These are phyloP conservation scores for Diaporthe vaccinii DNA, from an alignment of 2,329 filamentous ascomycete genomes.

Conservation along the genomic window DNA sequence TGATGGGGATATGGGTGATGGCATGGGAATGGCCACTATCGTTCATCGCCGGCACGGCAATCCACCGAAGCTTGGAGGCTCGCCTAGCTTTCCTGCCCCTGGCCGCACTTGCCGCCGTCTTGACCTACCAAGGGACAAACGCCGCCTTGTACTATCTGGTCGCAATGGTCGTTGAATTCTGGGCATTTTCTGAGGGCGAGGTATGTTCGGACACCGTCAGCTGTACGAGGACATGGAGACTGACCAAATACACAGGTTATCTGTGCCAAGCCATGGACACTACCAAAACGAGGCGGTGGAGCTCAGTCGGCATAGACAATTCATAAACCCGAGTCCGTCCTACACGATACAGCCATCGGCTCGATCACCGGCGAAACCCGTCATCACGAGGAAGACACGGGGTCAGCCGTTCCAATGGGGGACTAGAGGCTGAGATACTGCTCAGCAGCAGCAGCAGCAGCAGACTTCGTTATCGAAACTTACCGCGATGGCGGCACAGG, in stretches of 20 bases:
- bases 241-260: constrained; percentile 64
- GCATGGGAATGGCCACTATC: constrained; percentile 92
- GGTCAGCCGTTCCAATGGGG: background rate
- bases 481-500: constrained; percentile 14
- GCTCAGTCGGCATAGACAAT: constrained; percentile 29
- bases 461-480: background rate
- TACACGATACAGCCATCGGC: background rate
- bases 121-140: constrained; percentile 95
- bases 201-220: constrained; percentile 64
- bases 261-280: constrained; percentile 77
- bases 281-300: constrained; percentile 67
- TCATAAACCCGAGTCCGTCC: constrained; percentile 3
- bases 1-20: constrained; percentile 83
- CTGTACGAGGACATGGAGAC: background rate
- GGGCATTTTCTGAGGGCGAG: constrained; percentile 98
- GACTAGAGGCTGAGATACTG: background rate
- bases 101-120: constrained; percentile 77
- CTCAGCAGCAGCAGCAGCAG: background rate
- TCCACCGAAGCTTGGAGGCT: constrained; percentile 91
- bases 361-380: background rate
- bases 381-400: background rate
- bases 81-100: constrained; percentile 87
- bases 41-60: constrained; percentile 79
- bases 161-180: constrained; percentile 90
- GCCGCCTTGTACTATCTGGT: constrained; percentile 92